A percentile compares a stretch with the other conserved stretches of the same genome.
phyloP scores from a whole-genome alignment of 2,329 filamentous ascomycete genomes.

The Fusarium poae region DNA sequence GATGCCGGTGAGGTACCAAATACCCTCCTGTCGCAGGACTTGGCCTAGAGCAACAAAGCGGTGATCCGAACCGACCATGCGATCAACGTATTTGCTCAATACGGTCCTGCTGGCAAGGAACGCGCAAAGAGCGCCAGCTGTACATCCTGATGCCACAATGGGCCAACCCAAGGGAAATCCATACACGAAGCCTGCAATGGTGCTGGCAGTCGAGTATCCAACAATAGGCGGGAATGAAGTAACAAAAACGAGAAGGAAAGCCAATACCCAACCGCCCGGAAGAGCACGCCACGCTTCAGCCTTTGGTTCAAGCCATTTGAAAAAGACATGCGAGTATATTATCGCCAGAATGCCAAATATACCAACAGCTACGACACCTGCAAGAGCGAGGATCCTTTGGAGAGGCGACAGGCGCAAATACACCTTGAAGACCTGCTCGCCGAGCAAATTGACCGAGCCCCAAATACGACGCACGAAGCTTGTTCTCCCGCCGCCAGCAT shows the following conservation, averaged over 20 bases:
- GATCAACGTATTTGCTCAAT: constrained; percentile 81
- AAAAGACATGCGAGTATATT: constrained; percentile 83
- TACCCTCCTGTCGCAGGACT: constrained; percentile 88
- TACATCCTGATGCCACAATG: constrained; percentile 81
- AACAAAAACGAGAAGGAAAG: constrained; percentile 80
- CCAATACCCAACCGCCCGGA: constrained; percentile 77
- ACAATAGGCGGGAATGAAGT: constrained; percentile 90
- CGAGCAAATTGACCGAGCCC: constrained; percentile 58
- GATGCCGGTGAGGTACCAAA: constrained; percentile 91
- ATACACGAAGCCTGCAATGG: constrained; percentile 67
- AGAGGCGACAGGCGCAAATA: constrained; percentile 69
- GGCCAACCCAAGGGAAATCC: constrained; percentile 79
- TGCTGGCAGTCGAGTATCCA: constrained; percentile 82
- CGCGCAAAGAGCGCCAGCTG: constrained; percentile 80
- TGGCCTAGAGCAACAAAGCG: constrained; percentile 90
- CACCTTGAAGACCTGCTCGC: constrained; percentile 60
- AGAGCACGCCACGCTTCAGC: constrained; percentile 83
- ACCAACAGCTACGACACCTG: constrained; percentile 63
- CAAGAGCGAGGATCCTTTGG: constrained; percentile 71
- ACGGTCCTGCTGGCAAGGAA: constrained; percentile 86
- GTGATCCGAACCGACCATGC: constrained; percentile 83
- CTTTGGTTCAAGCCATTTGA: constrained; percentile 77
- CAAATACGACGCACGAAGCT: constrained; percentile 52
- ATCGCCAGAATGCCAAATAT: constrained; percentile 76
- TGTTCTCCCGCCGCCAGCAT: constrained; percentile 29